Evolutionary conservation across 1,139 yeast species (phyloP), one percentile per base, ranked within the genome.

Genomic region (Candida dubliniensis): DNA sequence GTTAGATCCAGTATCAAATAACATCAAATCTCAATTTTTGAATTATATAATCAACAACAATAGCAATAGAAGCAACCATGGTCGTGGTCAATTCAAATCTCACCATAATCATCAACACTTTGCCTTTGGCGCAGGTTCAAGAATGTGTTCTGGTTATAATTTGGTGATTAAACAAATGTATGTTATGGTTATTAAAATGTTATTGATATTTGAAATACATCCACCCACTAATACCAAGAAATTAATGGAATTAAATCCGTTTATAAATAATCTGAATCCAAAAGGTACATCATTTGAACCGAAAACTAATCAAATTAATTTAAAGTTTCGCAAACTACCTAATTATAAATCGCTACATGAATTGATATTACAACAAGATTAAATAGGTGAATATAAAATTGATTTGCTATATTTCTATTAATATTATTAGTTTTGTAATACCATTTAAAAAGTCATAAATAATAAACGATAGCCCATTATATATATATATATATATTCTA

Each of bases 101-200:
- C 40, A 15, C 5, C 35, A 39, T 2, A 58, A 63, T 1, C 57
- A 69, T 13, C 57, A 58, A 3, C 89, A 83, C 55, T 73, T 81
- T 46, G 65, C 88, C 0, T 86, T 84, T 61, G 93, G 93, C 0
- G 77, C 79, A 12, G 95, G 93, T 0, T 70, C 83, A 1, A 61
- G 93, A 45, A 80, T 74, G 78, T 86, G 93, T 57, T 75, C 84
- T 0, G 95, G 93, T 0, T 74, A 74, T 39, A 72, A 75, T 40
- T 66, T 86, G 42, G 89, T 89, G 0, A 69, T 73, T 52, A 76
- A 77, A 44, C 89, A 85, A 55, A 65, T 85, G 59, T 85, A 84
- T 54, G 59, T 67, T 7, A 47, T 72, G 36, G 50, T 63, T 5
- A 57, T 71, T 45, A 61, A 74, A 32, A 43, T 69, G 43, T 52